Evolutionary conservation across 495 filamentous ascomycete genomes (phyloP).

Genomic region (Durotheca rogersii): DNA sequence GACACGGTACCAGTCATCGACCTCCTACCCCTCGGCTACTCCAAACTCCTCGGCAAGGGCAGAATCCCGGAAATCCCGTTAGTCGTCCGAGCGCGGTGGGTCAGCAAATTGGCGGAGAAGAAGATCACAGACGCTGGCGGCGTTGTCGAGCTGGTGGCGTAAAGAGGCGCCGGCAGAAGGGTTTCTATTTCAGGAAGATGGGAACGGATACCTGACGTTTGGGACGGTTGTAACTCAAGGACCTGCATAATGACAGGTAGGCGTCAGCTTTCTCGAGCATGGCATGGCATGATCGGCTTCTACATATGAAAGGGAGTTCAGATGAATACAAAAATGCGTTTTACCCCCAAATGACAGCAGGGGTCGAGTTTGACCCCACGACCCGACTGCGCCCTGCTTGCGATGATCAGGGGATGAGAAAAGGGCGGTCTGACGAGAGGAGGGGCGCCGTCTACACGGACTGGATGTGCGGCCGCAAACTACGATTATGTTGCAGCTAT

Average conservation of each 20-base stretch:
- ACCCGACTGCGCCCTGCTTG: too few relatives aligned
- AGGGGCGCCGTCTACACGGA: neutral
- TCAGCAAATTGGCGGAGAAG: slow-evolving; percentile 84
- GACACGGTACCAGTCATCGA: slow-evolving; percentile 90
- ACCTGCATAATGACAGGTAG: slow-evolving; percentile 28
- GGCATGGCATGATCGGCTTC: slow-evolving; percentile 36
- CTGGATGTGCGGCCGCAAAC: neutral
- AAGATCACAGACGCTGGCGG: slow-evolving; percentile 96
- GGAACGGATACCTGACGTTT: slow-evolving; percentile 33
- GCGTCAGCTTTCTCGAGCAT: slow-evolving; percentile 34
- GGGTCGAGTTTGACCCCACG: too few relatives aligned
- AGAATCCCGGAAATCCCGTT: slow-evolving; percentile 80
- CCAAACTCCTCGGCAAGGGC: slow-evolving; percentile 92
- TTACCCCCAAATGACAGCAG: slow-evolving; percentile 9
- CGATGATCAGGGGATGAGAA: slow-evolving; percentile 12
- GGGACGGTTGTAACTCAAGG: slow-evolving; percentile 35
- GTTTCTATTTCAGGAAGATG: slow-evolving; percentile 33
- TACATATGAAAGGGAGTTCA: slow-evolving; percentile 37
- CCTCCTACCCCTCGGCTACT: slow-evolving; percentile 87
- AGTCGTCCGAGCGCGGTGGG: slow-evolving; percentile 83
- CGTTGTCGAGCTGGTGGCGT: slow-evolving; percentile 88
- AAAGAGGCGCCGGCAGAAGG: slow-evolving; percentile 39
- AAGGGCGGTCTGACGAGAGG: too few relatives aligned
- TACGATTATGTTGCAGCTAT: neutral
- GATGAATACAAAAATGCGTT: slow-evolving; percentile 35